Evolutionary conservation across 257 asterid genomes (phyloP).

Genomic region (Misopates orontium): DNA sequence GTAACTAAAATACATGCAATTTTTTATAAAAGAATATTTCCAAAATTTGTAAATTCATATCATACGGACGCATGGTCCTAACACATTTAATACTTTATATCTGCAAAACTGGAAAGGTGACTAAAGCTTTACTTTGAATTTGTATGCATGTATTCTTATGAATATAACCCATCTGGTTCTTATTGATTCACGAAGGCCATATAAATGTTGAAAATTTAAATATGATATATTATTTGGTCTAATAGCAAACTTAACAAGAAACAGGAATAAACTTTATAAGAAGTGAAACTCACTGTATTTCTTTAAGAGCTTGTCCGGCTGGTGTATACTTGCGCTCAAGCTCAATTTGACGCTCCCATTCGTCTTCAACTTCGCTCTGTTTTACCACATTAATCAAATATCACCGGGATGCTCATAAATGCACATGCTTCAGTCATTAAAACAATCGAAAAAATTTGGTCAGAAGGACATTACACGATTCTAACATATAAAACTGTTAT

Average conservation of each 20-base stretch:
- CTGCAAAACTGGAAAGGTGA: not conserved
- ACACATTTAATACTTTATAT: not conserved
- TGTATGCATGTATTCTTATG: not conserved
- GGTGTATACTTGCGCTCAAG: conserved; percentile 70
- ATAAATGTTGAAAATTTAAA: not conserved
- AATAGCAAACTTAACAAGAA: not conserved
- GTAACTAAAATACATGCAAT: too few species aligned
- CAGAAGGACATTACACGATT: not conserved
- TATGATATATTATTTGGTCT: too few species aligned
- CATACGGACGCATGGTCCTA: too few species aligned
- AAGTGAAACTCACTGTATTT: conserved; percentile 72
- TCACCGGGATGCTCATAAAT: not conserved
- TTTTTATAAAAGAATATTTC: too few species aligned
- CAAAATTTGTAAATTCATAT: too few species aligned
- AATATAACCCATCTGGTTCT: not conserved
- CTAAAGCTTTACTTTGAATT: not conserved
- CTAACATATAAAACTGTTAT: too few species aligned
- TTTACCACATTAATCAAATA: conserved; percentile 34
- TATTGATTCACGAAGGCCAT: too few species aligned
- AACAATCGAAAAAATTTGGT: not conserved
- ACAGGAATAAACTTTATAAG: not conserved
- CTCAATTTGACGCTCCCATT: conserved; percentile 62
- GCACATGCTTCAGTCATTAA: conserved; percentile 2
- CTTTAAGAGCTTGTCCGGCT: conserved; percentile 85
- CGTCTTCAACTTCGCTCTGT: conserved; percentile 58